Evolutionary conservation across 2,329 filamentous ascomycete genomes (phyloP), one percentile per base, ranked within the genome.

Genomic region (Alternaria novae-zelandiae): DNA sequence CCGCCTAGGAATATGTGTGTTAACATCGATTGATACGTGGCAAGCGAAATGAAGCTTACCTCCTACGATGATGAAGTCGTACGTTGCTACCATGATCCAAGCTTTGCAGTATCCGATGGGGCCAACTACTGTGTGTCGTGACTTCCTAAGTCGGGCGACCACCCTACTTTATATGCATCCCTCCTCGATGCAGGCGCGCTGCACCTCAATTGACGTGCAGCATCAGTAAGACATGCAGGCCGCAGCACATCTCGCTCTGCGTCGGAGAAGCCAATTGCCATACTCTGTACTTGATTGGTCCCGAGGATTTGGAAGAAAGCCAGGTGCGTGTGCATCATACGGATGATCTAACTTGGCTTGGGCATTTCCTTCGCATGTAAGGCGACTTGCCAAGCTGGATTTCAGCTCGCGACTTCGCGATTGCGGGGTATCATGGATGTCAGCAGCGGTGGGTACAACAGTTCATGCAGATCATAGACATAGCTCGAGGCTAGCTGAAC

Each of bases 1-100:
- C 89, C 88, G 64, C 82, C 87, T 88, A 61, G 13, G 10, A 11
- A 8, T 15, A 4, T 17, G 15, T 4, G 7, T 3, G 41, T 47
- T 36, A 64, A 23, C 28, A 17, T 21, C 10, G n/a, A 28, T 12
- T 32, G n/a, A 49, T 4, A 44, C 10, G 8, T 30, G 21, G 3
- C 6, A 32, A 45, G 47, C 15, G 44, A 8, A 5, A 26, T 17
- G 10, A 4, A 3, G 8, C 11, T 13, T 71, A 81, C 81, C 78
- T 54, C 81, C 81, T 30, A 82, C 78, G n/a, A 83, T 74, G 30
- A 82, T 74, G 59, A 82, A 82, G 59, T 82, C 80, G 47, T 72
- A 78, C 11, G 61, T 55, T n/a, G 50, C 41, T 41, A 64, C 26
- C 72, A 76, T 76, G 43, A 6, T 20, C 10, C 9, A 2, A 12